Conservation (phyloP, 2,329 filamentous ascomycete species). For the Trichoderma gracile region DNA sequence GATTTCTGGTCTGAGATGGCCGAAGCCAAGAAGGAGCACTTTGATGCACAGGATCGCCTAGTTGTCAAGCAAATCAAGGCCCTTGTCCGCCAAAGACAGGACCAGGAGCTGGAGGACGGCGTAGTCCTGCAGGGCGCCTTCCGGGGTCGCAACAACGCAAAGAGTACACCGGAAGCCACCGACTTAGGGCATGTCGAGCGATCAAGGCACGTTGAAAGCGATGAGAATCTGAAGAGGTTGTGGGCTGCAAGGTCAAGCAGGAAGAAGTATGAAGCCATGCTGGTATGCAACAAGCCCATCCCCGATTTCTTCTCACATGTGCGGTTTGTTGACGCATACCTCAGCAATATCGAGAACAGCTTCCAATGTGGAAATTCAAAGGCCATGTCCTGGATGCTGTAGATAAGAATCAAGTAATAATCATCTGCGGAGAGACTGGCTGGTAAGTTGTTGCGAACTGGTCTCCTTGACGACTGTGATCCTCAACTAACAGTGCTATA, state of each 20-base stretch:
- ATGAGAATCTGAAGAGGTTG: slow-evolving; percentile 56
- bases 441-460: slow-evolving; percentile 51
- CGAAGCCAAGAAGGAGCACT: slow-evolving; percentile 66
- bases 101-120: slow-evolving; percentile 70
- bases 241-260: slow-evolving; percentile 61
- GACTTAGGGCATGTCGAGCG: slow-evolving; percentile 53
- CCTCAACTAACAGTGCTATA: slow-evolving; percentile 34
- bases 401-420: slow-evolving; percentile 78
- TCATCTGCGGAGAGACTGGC: slow-evolving; percentile 94
- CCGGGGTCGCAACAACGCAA: slow-evolving; percentile 56
- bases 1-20: slow-evolving; percentile 82
- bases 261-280: slow-evolving; percentile 74
- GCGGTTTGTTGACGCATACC: not conserved
- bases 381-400: slow-evolving; percentile 76
- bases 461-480: not conserved
- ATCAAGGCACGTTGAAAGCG: slow-evolving; percentile 41
- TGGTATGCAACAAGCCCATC: slow-evolving; percentile 47
- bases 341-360: slow-evolving; percentile 66
- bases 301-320: not conserved
- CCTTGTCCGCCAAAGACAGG: slow-evolving; percentile 67
- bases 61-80: slow-evolving; percentile 67
- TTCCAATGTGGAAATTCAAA: slow-evolving; percentile 88
- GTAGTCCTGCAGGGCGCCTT: slow-evolving; percentile 78
- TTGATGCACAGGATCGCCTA: slow-evolving; percentile 69
- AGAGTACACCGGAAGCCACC: slow-evolving; percentile 48